Evolutionary conservation across 495 filamentous ascomycete genomes (phyloP).

Genomic region (Corynascus novoguineensis): DNA sequence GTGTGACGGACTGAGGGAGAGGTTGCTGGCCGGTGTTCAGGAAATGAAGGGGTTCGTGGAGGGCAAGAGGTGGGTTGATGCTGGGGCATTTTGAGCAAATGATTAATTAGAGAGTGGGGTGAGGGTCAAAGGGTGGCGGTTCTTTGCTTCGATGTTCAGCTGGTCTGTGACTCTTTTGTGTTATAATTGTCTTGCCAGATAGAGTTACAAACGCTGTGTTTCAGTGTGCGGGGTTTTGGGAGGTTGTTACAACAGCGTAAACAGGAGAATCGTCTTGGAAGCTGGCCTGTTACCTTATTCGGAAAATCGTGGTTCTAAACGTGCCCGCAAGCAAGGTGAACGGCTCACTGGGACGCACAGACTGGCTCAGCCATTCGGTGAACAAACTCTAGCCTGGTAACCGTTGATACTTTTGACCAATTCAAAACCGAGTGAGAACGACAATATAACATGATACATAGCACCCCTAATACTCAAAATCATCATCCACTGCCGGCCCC

Average conservation of each 20-base stretch:
- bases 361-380: too few species aligned
- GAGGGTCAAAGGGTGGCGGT: background rate
- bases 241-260: too few species aligned
- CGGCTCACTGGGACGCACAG: too few species aligned
- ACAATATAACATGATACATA: background rate
- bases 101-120: too few species aligned
- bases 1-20: conserved; percentile 35
- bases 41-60: conserved; percentile 22
- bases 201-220: too few species aligned
- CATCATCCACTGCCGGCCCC: conserved; percentile 83
- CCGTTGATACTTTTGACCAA: background rate
- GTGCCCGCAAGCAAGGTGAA: too few species aligned
- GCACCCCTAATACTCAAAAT: conserved; percentile 82
- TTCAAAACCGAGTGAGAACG: background rate
- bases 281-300: too few species aligned
- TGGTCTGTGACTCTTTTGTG: background rate
- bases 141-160: background rate
- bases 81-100: conserved; percentile 18
- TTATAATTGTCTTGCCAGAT: background rate
- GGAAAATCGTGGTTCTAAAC: too few species aligned
- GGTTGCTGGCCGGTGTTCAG: conserved; percentile 18
- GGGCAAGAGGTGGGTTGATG: conserved; percentile 21
- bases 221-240: too few species aligned
- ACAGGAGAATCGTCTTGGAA: too few species aligned
- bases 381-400: background rate